Evolutionary conservation across 1,284 basidiomycete species (phyloP), one percentile per base, ranked within the genome.

Genomic region (Agroathelia rolfsii): DNA sequence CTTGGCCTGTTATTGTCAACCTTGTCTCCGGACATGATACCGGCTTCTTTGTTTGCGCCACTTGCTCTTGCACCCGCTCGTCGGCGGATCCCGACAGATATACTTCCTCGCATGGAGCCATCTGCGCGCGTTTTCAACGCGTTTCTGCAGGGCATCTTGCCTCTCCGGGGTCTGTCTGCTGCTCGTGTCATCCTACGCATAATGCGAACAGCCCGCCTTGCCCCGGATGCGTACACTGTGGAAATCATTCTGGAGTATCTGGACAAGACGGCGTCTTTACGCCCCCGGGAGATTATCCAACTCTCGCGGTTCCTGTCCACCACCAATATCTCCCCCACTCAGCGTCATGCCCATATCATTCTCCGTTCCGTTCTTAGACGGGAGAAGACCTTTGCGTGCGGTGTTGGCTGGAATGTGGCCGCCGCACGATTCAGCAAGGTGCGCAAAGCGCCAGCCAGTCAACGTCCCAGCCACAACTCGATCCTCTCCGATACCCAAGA

Each of bases 41-140:
- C 40, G 33, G 33, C 47, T n/a, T n/a, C n/a, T n/a, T n/a, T 43
- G 26, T 49, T 49, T 25, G 28, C 37, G 10, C 36, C 34, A 10
- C 19, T 40, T 38, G 15, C 15, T 39, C 18, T 39, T 38, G 24
- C 24, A 32, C 41, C 15, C 21, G 10, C 11, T 23, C 3, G 27
- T 52, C 20, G 44, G 48, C n/a, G n/a, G n/a, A n/a, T n/a, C n/a
- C n/a, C n/a, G n/a, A n/a, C n/a, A n/a, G n/a, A n/a, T n/a, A n/a
- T n/a, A n/a, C n/a, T n/a, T n/a, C n/a, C n/a, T 10, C 51, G 47
- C 23, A 46, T 72, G 13, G 32, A 23, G 21, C 69, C 69, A 15
- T 68, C 64, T 3, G 54, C 57, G 15, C 55, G 64, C 24, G 53
- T 79, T 12, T 67, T 79, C 55, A 82, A 84, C 45, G 61, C 70